These are phyloP conservation scores for Pleurotus tuoliensis DNA, from an alignment of 768 basidiomycete species.

Conservation along the genomic window DNA sequence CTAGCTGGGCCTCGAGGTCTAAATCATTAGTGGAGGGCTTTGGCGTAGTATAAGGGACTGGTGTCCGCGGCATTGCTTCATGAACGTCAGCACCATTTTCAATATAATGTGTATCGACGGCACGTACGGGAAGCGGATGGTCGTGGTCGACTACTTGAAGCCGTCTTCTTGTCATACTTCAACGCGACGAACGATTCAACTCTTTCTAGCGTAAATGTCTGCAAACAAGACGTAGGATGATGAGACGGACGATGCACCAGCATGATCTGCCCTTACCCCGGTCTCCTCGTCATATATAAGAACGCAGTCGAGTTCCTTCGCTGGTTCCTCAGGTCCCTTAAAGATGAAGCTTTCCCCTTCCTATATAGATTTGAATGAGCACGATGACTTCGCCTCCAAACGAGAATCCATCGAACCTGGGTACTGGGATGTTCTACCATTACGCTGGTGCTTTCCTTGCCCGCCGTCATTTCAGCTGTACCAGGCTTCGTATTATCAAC, in stretches of 20 bases:
- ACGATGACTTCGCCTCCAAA: not conserved
- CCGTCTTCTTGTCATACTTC: conserved; percentile 44
- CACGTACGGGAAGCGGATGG: conserved; percentile 32
- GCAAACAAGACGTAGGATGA: conserved; percentile 3
- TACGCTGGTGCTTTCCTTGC: conserved; percentile 48
- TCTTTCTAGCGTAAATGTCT: conserved; percentile 76
- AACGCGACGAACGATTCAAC: conserved; percentile 63
- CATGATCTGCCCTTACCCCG: conserved; percentile 40
- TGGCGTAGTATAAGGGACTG: conserved; percentile 21
- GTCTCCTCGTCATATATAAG: conserved; percentile 77
- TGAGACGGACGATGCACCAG: not conserved
- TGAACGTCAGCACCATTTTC: conserved; percentile 10
- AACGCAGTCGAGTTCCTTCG: conserved; percentile 73
- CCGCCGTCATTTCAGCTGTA: conserved; percentile 55
- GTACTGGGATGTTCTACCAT: conserved; percentile 62
- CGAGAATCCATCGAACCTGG: conserved; percentile 42
- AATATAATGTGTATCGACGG: conserved; percentile 7
- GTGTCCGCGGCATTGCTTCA: conserved; percentile 17
- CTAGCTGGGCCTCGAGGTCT: conserved; percentile 21
- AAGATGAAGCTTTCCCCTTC: conserved; percentile 52
- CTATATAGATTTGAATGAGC: conserved; percentile 22
- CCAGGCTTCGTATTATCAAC: conserved; percentile 66
- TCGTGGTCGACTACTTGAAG: conserved; percentile 15
- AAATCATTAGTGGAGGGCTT: conserved; percentile 13
- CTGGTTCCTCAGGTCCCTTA: conserved; percentile 50